phyloP scores from a whole-genome alignment of 768 basidiomycete species.

The Collybia sp. region DNA sequence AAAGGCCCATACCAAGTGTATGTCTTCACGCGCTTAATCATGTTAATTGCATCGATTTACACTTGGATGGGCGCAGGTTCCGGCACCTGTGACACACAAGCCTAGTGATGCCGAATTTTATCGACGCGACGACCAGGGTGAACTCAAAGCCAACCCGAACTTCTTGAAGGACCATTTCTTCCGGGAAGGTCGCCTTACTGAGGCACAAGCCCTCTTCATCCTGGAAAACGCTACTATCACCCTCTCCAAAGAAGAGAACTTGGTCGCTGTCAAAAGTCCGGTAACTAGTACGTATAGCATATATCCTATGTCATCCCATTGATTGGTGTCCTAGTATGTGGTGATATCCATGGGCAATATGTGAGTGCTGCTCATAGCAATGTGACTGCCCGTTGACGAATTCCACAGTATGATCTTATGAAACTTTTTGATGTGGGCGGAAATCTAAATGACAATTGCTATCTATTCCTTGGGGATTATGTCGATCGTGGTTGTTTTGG shows the following conservation, averaged over 20 bases:
- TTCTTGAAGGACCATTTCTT: constrained; percentile 90
- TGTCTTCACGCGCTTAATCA: constrained; percentile 6
- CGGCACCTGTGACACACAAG: constrained; percentile 54
- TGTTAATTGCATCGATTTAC: neutral
- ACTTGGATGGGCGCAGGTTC: constrained; percentile 44
- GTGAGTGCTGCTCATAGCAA: constrained; percentile 31
- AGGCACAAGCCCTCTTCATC: constrained; percentile 83
- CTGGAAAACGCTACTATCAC: constrained; percentile 63
- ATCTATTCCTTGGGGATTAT: constrained; percentile 95
- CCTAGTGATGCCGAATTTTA: constrained; percentile 79
- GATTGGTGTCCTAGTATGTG: constrained; percentile 63
- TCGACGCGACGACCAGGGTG: constrained; percentile 41
- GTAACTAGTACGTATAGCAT: constrained; percentile 71
- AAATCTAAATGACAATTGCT: constrained; percentile 72
- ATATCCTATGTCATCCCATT: neutral
- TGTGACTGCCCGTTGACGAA: neutral
- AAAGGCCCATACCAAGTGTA: no score
- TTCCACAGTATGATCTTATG: constrained; percentile 88
- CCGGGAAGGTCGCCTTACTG: constrained; percentile 77
- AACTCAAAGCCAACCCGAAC: constrained; percentile 64
- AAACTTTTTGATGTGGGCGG: constrained; percentile 97
- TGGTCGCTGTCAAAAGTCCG: constrained; percentile 83
- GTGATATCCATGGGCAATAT: constrained; percentile 98
- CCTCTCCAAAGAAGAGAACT: constrained; percentile 73
- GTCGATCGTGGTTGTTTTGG: constrained; percentile 94